These are phyloP conservation scores for Alternaria sp. DNA, from an alignment of 2,329 filamentous ascomycete species.

Conservation along the genomic window DNA sequence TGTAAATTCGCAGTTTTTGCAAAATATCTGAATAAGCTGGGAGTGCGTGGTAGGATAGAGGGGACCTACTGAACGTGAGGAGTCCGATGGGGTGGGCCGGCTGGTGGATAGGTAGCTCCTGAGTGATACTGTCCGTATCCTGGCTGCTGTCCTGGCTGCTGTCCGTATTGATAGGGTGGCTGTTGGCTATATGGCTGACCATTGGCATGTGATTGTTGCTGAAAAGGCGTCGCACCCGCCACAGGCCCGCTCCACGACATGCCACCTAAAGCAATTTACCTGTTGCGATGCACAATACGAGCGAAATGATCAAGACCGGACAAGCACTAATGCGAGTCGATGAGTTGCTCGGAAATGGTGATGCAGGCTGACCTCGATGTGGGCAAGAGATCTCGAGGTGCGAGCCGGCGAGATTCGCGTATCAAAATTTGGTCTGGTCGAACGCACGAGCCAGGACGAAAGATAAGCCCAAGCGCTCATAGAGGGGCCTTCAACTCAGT, in stretches of 20 bases:
- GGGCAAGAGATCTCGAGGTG: conserved; percentile 26
- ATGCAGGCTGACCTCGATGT: conserved; percentile 16
- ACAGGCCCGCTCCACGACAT: conserved; percentile 52
- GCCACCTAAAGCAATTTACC: conserved; percentile 16
- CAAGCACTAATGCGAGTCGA: conserved; percentile 10
- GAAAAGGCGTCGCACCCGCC: conserved; percentile 46
- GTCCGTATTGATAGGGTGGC: conserved; percentile 43
- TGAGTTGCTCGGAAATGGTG: conserved; percentile 10
- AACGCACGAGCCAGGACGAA: conserved; percentile 41
- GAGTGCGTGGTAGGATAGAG: conserved; percentile 10
- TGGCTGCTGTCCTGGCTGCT: conserved; percentile 43
- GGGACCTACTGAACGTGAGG: conserved; percentile 47
- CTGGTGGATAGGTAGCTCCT: conserved; percentile 35
- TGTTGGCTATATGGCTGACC: conserved; percentile 42
- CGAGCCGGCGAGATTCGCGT: conserved; percentile 30
- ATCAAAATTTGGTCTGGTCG: conserved; percentile 39
- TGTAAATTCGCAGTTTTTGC: background rate
- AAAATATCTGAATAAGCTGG: background rate
- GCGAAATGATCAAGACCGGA: background rate
- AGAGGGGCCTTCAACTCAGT: conserved; percentile 13
- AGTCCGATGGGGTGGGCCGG: conserved; percentile 34
- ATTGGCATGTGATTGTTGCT: conserved; percentile 43
- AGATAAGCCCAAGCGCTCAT: conserved; percentile 24
- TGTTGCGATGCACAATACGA: conserved; percentile 12
- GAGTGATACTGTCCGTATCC: conserved; percentile 43